A percentile compares a stretch with the other conserved stretches of the same genome.
Conservation (phyloP, 1,284 basidiomycete species). For the Gymnopus androsaceus region DNA sequence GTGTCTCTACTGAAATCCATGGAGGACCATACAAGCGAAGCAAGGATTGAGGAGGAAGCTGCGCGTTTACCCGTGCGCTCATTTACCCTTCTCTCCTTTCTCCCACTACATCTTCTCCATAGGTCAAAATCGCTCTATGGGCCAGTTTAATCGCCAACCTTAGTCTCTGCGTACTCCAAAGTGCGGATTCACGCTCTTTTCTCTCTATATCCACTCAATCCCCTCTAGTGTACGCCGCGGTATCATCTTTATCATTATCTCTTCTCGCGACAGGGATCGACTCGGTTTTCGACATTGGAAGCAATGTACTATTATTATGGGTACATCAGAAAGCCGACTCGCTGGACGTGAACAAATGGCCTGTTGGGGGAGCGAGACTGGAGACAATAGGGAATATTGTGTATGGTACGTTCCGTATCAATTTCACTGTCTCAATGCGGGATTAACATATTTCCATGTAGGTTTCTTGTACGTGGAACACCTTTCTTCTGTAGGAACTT, state of each 20-base stretch:
- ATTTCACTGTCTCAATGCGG: neutral
- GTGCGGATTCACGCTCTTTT: conserved; percentile 41
- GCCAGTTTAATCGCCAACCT: conserved; percentile 82
- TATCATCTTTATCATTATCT: conserved; percentile 83
- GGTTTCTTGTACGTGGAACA: conserved; percentile 62
- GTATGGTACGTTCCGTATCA: conserved; percentile 60
- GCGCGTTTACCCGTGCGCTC: conserved; percentile 63
- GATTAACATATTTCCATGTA: conserved; percentile 31
- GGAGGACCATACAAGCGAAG: conserved; percentile 81
- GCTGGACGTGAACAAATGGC: conserved; percentile 87
- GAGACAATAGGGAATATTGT: conserved; percentile 92
- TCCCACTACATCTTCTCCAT: conserved; percentile 19
- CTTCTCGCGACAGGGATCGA: conserved; percentile 90
- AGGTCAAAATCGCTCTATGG: conserved; percentile 89
- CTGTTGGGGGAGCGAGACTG: conserved; percentile 86
- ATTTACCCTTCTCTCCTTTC: neutral
- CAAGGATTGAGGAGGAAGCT: conserved; percentile 62
- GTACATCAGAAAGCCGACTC: conserved; percentile 75
- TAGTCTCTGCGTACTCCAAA: conserved; percentile 64
- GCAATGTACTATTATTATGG: conserved; percentile 84
- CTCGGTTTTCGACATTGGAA: conserved; percentile 88
- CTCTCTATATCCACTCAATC: conserved; percentile 9
- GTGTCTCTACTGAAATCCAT: conserved; percentile 83
- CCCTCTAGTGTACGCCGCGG: conserved; percentile 75
- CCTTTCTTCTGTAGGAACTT: conserved; percentile 20